Evolutionary conservation across 106 monocot genomes (phyloP), one percentile per base, ranked within the genome.

Genomic region (Acorus calamus): DNA sequence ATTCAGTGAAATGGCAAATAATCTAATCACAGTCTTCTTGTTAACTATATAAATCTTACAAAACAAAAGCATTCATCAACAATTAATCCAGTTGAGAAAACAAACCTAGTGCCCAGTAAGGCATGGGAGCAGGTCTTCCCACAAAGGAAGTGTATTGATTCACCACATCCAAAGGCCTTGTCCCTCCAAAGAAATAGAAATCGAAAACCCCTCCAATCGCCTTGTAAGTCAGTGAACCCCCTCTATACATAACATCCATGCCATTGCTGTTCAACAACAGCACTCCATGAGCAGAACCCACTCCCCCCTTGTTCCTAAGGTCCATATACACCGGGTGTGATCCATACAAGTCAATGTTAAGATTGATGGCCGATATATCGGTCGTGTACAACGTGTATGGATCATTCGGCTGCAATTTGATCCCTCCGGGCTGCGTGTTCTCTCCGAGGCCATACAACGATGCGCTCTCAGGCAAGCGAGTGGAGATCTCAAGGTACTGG

Each of bases 41-140:
- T 28, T 28, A 28, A 28, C 28, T 28, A 28, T 0, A 28, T 28
- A 28, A 28, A 28, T 28, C 28, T 28, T 28, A 28, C 28, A 28
- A 28, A 28, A 28, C 28, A 28, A 28, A 28, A 28, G 28, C 28
- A 28, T 28, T 28, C 28, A 28, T 1, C 28, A 28, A 28, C 28
- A 28, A 28, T 28, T 1, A 28, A 28, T 28, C 28, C 28, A 28
- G 51, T 7, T 11, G 13, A 62, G 44, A 69, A 11, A 45, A 61
- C 49, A 9, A 75, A 96, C 96, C 98, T 44, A 98, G 60, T 51
- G 98, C 70, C 98, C 98, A 98, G 67, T 98, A 98, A n/a, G 98
- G 98, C 92, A 98, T 98, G n/a, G 98, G 81, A 68, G 98, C 92
- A 14, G 98, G 98, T 3, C 98, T 73, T 7, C 98, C 98, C 4